Base-by-base conservation (phyloP, 2,329 filamentous ascomycete species). In the Neofusicoccum sp. region DNA sequence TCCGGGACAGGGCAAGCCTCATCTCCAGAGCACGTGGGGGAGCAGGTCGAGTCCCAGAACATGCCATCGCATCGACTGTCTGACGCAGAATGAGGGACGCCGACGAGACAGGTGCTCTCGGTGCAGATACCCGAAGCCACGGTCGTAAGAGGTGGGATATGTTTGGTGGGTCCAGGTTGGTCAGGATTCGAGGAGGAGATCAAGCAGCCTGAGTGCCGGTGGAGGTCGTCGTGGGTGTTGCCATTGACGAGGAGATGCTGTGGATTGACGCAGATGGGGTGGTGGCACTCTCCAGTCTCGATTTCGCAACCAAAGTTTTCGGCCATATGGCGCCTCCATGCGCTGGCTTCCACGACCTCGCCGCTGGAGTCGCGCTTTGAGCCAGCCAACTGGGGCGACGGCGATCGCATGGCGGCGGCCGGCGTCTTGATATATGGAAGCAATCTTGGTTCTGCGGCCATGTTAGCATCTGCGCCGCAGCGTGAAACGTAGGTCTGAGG, bases 31-130 rank as follows among this genome's bases (percentile, higher is more conserved):
- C 72, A 73, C 14, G 68, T 64, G 38, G 70, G 57, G 20, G 68
- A 62, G 56, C 65, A 68, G 6, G 68, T 64, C 6, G 49, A 62
- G 48, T 73, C 70, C 34, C 70, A 61, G 60, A 68, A 68, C 63
- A 72, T 73, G 45, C 67, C 72, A 64, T 74, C 70, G 60, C 73
- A 75, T 61, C 72, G 71, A 44, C 70, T 63, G 43, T 71, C 70
- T 44, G 38, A 43, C 20, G 38, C 28, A 2, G 58, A 45, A 48
- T 43, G 45, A 14, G 47, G 47, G 8, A 11, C 9, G 4, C 4
- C 48, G 14, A 24, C 36, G 14, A 26, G 45, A 26, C 58, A 61
- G 2, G 24, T 36, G 33, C 34, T 48, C 34, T 61, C 60, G 24
- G 36, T 43, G 60, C 60, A 61, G 16, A 61, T 61, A 34, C 48